Evolutionary conservation across 2,329 filamentous ascomycete species (phyloP).

Genomic region (Coniella vitis): DNA sequence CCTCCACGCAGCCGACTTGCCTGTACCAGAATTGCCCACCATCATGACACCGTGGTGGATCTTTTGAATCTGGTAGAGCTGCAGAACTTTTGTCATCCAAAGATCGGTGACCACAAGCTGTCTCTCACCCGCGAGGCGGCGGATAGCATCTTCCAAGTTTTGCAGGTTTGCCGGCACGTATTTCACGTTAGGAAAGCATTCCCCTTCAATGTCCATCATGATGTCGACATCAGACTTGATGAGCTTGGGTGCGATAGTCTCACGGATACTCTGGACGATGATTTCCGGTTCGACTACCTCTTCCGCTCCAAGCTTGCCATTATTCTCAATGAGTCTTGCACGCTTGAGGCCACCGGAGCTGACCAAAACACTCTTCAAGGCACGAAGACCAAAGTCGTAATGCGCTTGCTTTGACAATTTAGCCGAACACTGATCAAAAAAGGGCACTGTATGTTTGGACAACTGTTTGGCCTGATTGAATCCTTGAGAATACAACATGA

Average conservation of each 20-base stretch:
- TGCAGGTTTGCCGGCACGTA: slow-evolving; percentile 87
- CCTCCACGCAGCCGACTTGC: slow-evolving; percentile 94
- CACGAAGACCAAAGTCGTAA: slow-evolving; percentile 97
- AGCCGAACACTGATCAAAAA: slow-evolving; percentile 85
- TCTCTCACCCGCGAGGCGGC: slow-evolving; percentile 72
- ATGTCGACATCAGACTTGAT: slow-evolving; percentile 87
- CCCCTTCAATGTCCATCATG: slow-evolving; percentile 74
- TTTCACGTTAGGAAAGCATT: slow-evolving; percentile 85
- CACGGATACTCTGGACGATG: slow-evolving; percentile 94
- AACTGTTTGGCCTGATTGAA: slow-evolving; percentile 94
- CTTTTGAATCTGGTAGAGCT: slow-evolving; percentile 95
- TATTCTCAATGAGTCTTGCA: slow-evolving; percentile 57
- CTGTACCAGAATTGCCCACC: slow-evolving; percentile 96
- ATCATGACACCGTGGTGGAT: slow-evolving; percentile 99
- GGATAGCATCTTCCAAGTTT: slow-evolving; percentile 73
- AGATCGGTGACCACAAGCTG: slow-evolving; percentile 85
- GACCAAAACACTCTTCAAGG: slow-evolving; percentile 94
- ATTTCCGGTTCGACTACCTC: slow-evolving; percentile 89
- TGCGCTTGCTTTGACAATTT: slow-evolving; percentile 92
- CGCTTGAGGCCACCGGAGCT: slow-evolving; percentile 96
- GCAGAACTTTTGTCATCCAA: slow-evolving; percentile 96
- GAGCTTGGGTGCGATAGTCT: slow-evolving; percentile 96
- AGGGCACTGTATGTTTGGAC: slow-evolving; percentile 93
- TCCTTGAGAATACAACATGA: slow-evolving; percentile 99
- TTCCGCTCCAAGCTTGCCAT: slow-evolving; percentile 54